Evolutionary conservation across 495 filamentous ascomycete species (phyloP).

Genomic region (Lasiosphaeria ovina): DNA sequence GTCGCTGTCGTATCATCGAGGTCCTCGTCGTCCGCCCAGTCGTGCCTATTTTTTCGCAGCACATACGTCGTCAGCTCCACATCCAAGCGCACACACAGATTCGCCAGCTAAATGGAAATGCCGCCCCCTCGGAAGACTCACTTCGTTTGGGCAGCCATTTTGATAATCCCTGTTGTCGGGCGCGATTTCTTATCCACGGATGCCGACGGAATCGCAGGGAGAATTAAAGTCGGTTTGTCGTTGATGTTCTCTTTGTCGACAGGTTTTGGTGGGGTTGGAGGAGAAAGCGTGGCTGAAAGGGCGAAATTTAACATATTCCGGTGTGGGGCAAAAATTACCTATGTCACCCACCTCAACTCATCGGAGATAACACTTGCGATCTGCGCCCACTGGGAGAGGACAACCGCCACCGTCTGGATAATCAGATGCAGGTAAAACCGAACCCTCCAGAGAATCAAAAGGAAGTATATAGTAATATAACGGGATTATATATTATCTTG

Average conservation of each 20-base stretch:
- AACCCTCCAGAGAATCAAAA: no score
- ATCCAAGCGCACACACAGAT: neutral
- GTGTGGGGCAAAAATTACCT: slow-evolving; percentile 37
- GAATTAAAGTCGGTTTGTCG: slow-evolving; percentile 1
- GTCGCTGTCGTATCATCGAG: slow-evolving; percentile 78
- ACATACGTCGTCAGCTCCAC: neutral
- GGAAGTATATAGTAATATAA: no score
- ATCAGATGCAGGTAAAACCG: no score
- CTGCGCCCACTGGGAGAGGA: no score
- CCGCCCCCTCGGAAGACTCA: slow-evolving; percentile 10
- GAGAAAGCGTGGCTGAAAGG: slow-evolving; percentile 7
- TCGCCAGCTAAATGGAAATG: neutral
- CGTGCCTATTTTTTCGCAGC: slow-evolving; percentile 33
- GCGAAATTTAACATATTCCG: slow-evolving; percentile 36
- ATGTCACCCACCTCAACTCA: no score
- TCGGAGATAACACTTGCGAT: no score
- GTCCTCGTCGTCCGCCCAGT: slow-evolving; percentile 97
- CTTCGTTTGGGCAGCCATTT: slow-evolving; percentile 32
- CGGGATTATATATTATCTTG: no score
- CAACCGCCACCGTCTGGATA: no score
- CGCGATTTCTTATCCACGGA: neutral
- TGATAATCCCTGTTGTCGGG: slow-evolving; percentile 1
- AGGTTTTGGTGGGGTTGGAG: slow-evolving; percentile 31
- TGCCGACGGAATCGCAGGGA: neutral
- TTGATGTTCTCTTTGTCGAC: slow-evolving; percentile 9